phyloP scores from a whole-genome alignment of 768 basidiomycete genomes.

The Chalciporus pseudorubinellus region DNA sequence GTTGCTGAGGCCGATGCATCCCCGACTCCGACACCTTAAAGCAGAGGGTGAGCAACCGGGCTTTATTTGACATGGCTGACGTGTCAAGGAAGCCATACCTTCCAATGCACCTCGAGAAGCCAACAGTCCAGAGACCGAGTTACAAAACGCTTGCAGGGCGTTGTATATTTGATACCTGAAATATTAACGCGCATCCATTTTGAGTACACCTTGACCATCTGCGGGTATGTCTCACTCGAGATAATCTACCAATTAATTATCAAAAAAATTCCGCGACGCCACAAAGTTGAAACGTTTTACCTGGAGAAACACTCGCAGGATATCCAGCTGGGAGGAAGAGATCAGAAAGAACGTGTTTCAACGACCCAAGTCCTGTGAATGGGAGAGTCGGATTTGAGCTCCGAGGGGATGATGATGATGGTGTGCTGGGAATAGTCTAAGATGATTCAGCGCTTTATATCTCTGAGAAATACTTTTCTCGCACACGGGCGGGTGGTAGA shows the following conservation, averaged over 20 bases:
- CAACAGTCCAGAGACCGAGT: constrained; percentile 58
- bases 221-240: constrained; percentile 39
- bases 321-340: constrained; percentile 65
- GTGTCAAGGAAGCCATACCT: constrained; percentile 37
- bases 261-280: background rate
- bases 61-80: too few species aligned
- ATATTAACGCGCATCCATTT: background rate
- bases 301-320: constrained; percentile 58
- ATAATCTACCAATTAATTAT: constrained; percentile 45
- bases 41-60: too few species aligned
- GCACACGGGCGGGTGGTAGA: background rate
- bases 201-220: constrained; percentile 8
- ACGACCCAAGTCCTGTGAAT: background rate
- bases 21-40: constrained; percentile 65
- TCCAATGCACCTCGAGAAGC: constrained; percentile 68
- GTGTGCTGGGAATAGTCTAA: constrained; percentile 3
- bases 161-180: constrained; percentile 65
- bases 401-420: background rate
- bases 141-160: constrained; percentile 68
- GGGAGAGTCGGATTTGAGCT: background rate
- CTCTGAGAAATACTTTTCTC: background rate
- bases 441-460: constrained; percentile 3
- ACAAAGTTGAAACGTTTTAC: constrained; percentile 27
- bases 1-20: constrained; percentile 65
- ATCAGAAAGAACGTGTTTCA: constrained; percentile 21